Conservation (phyloP, 2,329 filamentous ascomycete species). For the Ceratocystis papillata region DNA sequence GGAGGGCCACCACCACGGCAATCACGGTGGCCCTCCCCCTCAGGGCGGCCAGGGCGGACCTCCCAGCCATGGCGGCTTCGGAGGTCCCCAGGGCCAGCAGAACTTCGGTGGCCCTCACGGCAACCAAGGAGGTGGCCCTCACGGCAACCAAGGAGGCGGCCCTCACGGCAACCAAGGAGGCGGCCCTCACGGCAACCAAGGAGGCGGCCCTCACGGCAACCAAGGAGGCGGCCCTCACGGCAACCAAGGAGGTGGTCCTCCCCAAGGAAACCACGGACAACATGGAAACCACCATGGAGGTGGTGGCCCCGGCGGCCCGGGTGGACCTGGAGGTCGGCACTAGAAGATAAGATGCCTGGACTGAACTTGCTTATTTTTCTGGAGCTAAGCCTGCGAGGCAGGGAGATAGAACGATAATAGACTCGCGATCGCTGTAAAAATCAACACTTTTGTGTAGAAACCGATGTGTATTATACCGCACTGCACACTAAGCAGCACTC, state of each 20-base stretch:
- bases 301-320: constrained; percentile 10
- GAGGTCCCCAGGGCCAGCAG: not conserved
- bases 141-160: too few relatives aligned
- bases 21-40: not conserved
- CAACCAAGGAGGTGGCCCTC: not conserved
- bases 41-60: constrained; percentile 14
- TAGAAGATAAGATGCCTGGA: not conserved
- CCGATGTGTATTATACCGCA: not conserved
- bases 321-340: constrained; percentile 14
- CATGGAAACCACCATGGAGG: not conserved
- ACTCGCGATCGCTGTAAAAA: not conserved
- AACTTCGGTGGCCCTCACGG: not conserved
- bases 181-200: not conserved
- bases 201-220: too few relatives aligned
- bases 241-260: not conserved
- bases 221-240: not conserved
- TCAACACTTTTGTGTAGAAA: not conserved
- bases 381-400: too few relatives aligned
- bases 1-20: not conserved
- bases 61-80: not conserved
- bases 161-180: not conserved
- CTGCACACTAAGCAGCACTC: not conserved
- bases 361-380: not conserved
- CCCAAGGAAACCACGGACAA: not conserved
- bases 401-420: too few relatives aligned